Conservation (phyloP, 805 yeast species). For the Zygosaccharomyces gambellarensis region DNA sequence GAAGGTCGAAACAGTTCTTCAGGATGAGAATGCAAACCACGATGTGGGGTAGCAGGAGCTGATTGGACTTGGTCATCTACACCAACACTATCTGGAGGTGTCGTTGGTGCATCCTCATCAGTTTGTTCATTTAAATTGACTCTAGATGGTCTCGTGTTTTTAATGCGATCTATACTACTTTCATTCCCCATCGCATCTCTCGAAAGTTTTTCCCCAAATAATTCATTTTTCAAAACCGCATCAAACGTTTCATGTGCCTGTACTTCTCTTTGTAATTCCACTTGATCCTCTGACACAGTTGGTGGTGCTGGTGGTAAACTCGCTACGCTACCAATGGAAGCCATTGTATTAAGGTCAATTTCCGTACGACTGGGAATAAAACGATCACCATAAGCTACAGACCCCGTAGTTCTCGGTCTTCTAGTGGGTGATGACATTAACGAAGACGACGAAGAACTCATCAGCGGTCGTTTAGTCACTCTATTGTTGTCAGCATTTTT, state of each 20-base stretch:
- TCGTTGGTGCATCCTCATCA: constrained; percentile 7
- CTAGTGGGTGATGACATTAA: constrained; percentile 30
- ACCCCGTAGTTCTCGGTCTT: constrained; percentile 31
- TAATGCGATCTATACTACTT: constrained; percentile 31
- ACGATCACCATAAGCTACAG: constrained; percentile 64
- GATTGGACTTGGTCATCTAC: constrained; percentile 15
- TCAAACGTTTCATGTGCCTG: constrained; percentile 87
- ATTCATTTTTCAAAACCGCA: constrained; percentile 78
- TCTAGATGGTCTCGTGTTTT: constrained; percentile 31
- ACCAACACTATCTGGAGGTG: constrained; percentile 12
- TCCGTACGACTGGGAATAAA: constrained; percentile 86
- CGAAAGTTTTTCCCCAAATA: constrained; percentile 84
- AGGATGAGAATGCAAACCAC: constrained; percentile 16
- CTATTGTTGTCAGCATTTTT: constrained; percentile 20
- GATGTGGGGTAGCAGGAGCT: constrained; percentile 36
- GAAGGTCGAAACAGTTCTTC: constrained; percentile 24
- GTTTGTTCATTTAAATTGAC: constrained; percentile 10
- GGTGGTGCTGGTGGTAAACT: constrained; percentile 25
- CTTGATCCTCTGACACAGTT: constrained; percentile 43
- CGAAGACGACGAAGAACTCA: constrained; percentile 23
- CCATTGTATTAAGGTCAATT: constrained; percentile 82
- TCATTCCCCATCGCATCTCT: constrained; percentile 32
- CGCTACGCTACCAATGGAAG: constrained; percentile 35
- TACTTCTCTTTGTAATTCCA: constrained; percentile 63
- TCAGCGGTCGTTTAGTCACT: constrained; percentile 20